Base-by-base conservation (phyloP, 2,329 filamentous ascomycete genomes). In the Daldinia sp. region DNA sequence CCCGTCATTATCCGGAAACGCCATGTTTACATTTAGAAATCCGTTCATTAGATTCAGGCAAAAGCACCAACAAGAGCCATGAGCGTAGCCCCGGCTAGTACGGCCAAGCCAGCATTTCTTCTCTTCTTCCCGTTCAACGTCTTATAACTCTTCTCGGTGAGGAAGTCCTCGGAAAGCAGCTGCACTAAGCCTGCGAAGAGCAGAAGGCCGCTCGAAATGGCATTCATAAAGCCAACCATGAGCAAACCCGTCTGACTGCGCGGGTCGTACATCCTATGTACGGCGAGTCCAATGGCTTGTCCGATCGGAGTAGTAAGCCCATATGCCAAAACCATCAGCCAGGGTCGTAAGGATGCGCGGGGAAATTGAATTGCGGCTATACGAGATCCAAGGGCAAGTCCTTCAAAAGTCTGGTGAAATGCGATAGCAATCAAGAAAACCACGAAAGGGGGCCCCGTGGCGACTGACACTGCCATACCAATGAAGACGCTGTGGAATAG, bases 351-450 rank as follows among this genome's bases (percentile, higher is more conserved):
- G 0, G 92, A 95, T 2, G 86, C 86, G 20, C 86, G 86, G 0
- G 92, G 88, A 75, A 98, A 97, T 78, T 91, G 89, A 30, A 97
- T 89, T 9, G 92, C 91, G 0, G 93, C 92, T 74, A 97, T 97
- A 65, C 93, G 91, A 48, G 92, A 92, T 6, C 93, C 93, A 4
- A 97, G 87, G 0, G 93, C 93, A 13, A 97, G 89, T 1, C 93
- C 93, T 81, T 97, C 93, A 72, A 97, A 97, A 0, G 92, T 93
- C 81, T 97, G 92, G 76, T 96, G 93, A 79, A 95, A 94, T 71
- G 88, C 89, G 69, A 96, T 94, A 56, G 93, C 93, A 33, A 94
- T 85, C 0, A 96, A 83, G 70, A 96, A 92, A 12, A 95, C 91
- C 46, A 93, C 83, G 76, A 96, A 96, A 0, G 91, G 89, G 0